A percentile compares a stretch with the other conserved stretches of the same genome.
phyloP scores from a whole-genome alignment of 768 basidiomycete species.

The Lentinula aciculospora region DNA sequence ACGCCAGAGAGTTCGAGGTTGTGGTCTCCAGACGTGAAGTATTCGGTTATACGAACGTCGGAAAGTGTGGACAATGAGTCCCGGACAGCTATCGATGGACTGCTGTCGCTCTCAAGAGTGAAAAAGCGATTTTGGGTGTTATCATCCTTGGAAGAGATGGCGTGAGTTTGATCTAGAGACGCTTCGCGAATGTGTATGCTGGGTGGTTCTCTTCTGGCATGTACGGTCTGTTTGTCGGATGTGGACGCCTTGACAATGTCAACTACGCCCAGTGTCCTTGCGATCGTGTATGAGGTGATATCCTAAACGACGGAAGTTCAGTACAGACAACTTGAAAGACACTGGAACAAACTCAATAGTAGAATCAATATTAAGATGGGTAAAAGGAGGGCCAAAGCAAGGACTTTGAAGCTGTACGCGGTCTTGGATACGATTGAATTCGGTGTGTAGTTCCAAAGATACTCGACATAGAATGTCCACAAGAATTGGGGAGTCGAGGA shows the following conservation, averaged over 20 bases:
- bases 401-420: conserved; percentile 58
- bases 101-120: not conserved
- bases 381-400: conserved; percentile 59
- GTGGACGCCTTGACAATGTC: conserved; percentile 74
- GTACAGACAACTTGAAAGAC: conserved; percentile 1
- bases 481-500: conserved; percentile 36
- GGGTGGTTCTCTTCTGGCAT: conserved; percentile 21
- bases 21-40: conserved; percentile 45
- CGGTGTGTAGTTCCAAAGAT: conserved; percentile 59
- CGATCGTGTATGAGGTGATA: conserved; percentile 76
- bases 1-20: conserved; percentile 61
- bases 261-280: conserved; percentile 73
- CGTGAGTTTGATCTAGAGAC: not conserved
- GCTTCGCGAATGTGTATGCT: conserved; percentile 24
- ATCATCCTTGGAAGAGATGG: not conserved
- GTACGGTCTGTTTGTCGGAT: conserved; percentile 45
- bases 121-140: not conserved
- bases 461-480: conserved; percentile 56
- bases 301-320: conserved; percentile 41
- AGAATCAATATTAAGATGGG: conserved; percentile 51
- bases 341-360: conserved; percentile 37
- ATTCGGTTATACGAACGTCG: conserved; percentile 28
- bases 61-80: not conserved
- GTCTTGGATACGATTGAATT: conserved; percentile 63
- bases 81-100: not conserved